Conservation (phyloP, 2,329 filamentous ascomycete species). For the Curvularia eragrostidis region DNA sequence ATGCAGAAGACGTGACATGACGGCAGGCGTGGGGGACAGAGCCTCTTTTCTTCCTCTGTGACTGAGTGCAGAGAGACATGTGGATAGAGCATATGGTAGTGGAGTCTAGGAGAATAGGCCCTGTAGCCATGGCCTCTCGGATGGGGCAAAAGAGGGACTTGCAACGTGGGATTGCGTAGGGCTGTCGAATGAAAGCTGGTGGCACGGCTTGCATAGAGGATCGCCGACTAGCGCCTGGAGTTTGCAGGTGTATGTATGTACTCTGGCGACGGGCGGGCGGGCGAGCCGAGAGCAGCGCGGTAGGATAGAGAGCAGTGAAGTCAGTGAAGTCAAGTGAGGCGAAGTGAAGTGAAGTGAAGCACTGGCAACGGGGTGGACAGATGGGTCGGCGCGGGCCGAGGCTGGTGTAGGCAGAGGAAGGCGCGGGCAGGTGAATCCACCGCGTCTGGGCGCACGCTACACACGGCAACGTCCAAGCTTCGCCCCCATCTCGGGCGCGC, state of each 20-base stretch:
- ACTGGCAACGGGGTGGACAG: neutral
- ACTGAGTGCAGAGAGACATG: neutral
- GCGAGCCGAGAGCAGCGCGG: neutral
- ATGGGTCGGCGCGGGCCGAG: constrained; percentile 13
- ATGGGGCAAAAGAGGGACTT: constrained; percentile 37
- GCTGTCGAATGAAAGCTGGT: constrained; percentile 36
- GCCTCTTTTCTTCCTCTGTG: neutral
- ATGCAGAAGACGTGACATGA: constrained; percentile 7
- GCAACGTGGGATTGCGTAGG: constrained; percentile 25
- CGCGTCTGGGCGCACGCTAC: constrained; percentile 9
- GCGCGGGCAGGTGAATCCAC: neutral
- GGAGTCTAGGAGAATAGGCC: neutral
- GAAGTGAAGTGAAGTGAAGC: neutral
- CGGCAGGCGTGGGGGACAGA: neutral
- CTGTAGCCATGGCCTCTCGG: constrained; percentile 17
- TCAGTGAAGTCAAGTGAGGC: neutral
- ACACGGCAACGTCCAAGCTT: constrained; percentile 15
- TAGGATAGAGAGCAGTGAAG: neutral
- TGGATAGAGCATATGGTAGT: neutral
- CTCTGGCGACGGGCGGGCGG: constrained; percentile 7
- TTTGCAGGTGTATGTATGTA: constrained; percentile 12
- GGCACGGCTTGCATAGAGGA: constrained; percentile 25
- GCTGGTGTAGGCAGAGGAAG: neutral
- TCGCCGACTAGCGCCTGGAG: constrained; percentile 20
- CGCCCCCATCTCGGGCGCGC: constrained; percentile 4